Evolutionary conservation across 768 basidiomycete species (phyloP).

Genomic region (Podaxis rugospora): DNA sequence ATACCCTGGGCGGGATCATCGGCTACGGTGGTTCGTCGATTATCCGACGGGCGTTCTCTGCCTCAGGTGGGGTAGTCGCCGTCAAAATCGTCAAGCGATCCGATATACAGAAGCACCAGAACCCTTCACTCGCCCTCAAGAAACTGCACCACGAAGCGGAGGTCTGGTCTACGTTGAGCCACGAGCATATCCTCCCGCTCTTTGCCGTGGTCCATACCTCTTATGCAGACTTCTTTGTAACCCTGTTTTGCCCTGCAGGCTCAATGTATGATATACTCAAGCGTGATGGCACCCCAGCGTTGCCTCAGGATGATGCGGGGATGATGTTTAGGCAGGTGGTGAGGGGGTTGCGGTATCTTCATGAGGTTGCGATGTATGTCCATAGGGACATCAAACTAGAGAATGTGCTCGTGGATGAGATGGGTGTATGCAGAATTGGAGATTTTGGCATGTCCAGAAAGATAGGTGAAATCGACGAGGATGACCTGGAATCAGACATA

Average conservation of each 20-base stretch:
- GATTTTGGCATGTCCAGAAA: conserved; percentile 82
- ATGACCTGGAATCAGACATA: conserved; percentile 25
- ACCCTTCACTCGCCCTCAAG: conserved; percentile 44
- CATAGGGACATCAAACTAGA: conserved; percentile 97
- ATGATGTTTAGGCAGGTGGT: conserved; percentile 88
- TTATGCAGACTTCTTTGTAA: conserved; percentile 77
- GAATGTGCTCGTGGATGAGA: conserved; percentile 90
- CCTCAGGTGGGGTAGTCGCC: conserved; percentile 66
- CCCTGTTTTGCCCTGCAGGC: conserved; percentile 78
- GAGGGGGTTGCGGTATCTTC: conserved; percentile 76
- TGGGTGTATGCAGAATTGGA: conserved; percentile 77
- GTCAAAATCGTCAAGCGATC: conserved; percentile 77
- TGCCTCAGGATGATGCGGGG: conserved; percentile 75
- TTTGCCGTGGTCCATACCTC: conserved; percentile 57
- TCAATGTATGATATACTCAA: conserved; percentile 81
- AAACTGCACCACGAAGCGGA: conserved; percentile 66
- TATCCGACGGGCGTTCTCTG: conserved; percentile 63
- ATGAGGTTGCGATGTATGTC: conserved; percentile 69
- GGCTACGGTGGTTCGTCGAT: conserved; percentile 81
- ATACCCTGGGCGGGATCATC: conserved; percentile 70
- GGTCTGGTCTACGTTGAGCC: conserved; percentile 72
- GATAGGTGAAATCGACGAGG: conserved; percentile 47
- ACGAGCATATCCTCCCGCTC: conserved; percentile 85
- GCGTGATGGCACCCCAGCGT: conserved; percentile 59
- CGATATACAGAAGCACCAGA: conserved; percentile 47